Evolutionary conservation across 805 yeast species (phyloP).

Genomic region (Tetrapisispora arboricola): DNA sequence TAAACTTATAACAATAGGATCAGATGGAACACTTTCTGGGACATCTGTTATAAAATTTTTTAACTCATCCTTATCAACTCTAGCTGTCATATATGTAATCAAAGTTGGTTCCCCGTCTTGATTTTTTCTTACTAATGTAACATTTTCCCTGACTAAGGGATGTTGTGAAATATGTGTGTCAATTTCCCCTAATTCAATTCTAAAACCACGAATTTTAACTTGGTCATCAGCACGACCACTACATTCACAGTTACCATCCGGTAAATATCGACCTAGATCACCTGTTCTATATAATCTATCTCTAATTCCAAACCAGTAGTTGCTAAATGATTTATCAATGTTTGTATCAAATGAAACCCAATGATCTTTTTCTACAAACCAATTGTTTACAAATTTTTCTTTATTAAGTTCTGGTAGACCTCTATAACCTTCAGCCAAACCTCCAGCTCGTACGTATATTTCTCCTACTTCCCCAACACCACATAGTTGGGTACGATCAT

Average conservation of each 20-base stretch:
- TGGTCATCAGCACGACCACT: conserved; percentile 99
- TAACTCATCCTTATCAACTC: conserved; percentile 41
- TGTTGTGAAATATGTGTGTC: conserved; percentile 96
- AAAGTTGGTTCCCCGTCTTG: conserved; percentile 87
- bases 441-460: conserved; percentile 96
- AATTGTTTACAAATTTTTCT: conserved; percentile 79
- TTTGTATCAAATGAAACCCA: conserved; percentile 52
- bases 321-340: conserved; percentile 52
- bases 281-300: conserved; percentile 96
- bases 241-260: conserved; percentile 96
- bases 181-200: conserved; percentile 96
- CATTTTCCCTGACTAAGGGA: conserved; percentile 82
- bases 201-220: conserved; percentile 95
- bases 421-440: conserved; percentile 92
- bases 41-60: conserved; percentile 35
- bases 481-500: conserved; percentile 81
- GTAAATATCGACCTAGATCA: conserved; percentile 90
- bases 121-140: conserved; percentile 85
- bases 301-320: conserved; percentile 85
- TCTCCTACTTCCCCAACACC: conserved; percentile 99
- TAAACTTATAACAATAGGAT: conserved; percentile 68
- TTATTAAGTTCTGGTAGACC: conserved; percentile 81
- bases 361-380: conserved; percentile 67
- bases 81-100: conserved; percentile 87
- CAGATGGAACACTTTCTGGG: conserved; percentile 33